phyloP scores from a whole-genome alignment of 1,284 basidiomycete species.

The Malassezia slooffiae region DNA sequence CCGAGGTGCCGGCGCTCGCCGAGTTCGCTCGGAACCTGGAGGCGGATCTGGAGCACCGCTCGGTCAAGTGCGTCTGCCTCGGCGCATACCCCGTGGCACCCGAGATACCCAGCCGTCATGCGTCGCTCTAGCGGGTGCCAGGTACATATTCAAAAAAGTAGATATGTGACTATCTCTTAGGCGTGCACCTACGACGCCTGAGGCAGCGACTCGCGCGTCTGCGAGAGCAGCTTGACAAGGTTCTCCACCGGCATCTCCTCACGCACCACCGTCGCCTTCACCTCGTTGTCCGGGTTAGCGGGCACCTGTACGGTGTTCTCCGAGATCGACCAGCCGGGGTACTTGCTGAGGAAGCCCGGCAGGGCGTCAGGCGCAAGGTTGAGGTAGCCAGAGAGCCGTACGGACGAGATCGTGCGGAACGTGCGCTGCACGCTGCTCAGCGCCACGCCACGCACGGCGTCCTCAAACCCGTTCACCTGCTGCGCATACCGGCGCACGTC shows the following conservation, averaged over 20 bases:
- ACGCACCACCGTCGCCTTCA: constrained; percentile 83
- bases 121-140: neutral
- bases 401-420: constrained; percentile 62
- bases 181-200: too few species aligned
- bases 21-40: too few species aligned
- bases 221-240: neutral
- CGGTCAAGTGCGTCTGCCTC: too few species aligned
- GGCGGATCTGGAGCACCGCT: too few species aligned
- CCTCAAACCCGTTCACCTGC: constrained; percentile 68
- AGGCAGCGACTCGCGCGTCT: too few species aligned
- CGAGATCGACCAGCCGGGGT: constrained; percentile 66
- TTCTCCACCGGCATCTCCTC: constrained; percentile 74
- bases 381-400: constrained; percentile 62
- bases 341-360: constrained; percentile 55
- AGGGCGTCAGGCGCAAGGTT: constrained; percentile 62
- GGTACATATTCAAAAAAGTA: neutral
- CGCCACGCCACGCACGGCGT: constrained; percentile 63
- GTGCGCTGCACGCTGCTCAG: constrained; percentile 66
- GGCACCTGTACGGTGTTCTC: constrained; percentile 62
- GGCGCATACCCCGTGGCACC: too few species aligned
- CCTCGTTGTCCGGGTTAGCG: constrained; percentile 57
- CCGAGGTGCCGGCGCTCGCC: too few species aligned
- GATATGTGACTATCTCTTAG: neutral
- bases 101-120: too few species aligned
- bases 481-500: constrained; percentile 73